phyloP scores from a whole-genome alignment of 305 asterid species.

The Nicotiana rustica region DNA sequence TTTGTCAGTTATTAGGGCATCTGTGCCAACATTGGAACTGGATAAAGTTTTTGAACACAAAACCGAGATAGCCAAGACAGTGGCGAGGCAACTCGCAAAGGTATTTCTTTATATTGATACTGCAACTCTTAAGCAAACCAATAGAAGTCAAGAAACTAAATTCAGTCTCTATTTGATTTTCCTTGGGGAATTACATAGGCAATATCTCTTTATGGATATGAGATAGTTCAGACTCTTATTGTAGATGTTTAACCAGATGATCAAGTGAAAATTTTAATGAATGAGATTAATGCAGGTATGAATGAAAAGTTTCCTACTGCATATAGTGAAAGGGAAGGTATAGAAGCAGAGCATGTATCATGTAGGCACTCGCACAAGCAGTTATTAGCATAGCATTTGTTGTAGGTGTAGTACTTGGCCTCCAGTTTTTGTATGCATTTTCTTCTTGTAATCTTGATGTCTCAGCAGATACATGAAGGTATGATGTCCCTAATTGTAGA shows the following conservation, averaged over 20 bases:
- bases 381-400: too few species aligned
- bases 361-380: too few species aligned
- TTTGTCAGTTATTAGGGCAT: constrained; percentile 40
- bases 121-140: neutral
- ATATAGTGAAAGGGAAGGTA: too few species aligned
- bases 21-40: constrained; percentile 37
- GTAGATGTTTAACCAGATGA: constrained; percentile 45
- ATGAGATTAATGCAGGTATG: constrained; percentile 28
- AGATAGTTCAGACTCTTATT: constrained; percentile 47
- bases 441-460: too few species aligned
- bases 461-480: too few species aligned
- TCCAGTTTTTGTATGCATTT: too few species aligned
- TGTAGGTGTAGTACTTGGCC: too few species aligned
- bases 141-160: neutral
- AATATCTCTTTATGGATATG: constrained; percentile 45
- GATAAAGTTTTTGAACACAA: constrained; percentile 43
- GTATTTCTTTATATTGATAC: constrained; percentile 10
- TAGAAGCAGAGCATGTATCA: too few species aligned
- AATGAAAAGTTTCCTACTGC: too few species aligned
- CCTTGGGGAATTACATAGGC: constrained; percentile 36
- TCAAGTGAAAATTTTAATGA: constrained; percentile 35
- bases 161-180: neutral
- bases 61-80: constrained; percentile 41
- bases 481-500: too few species aligned
- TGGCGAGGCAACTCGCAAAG: constrained; percentile 40